phyloP scores from a whole-genome alignment of 257 asterid genomes.

The Plantago elongata region DNA sequence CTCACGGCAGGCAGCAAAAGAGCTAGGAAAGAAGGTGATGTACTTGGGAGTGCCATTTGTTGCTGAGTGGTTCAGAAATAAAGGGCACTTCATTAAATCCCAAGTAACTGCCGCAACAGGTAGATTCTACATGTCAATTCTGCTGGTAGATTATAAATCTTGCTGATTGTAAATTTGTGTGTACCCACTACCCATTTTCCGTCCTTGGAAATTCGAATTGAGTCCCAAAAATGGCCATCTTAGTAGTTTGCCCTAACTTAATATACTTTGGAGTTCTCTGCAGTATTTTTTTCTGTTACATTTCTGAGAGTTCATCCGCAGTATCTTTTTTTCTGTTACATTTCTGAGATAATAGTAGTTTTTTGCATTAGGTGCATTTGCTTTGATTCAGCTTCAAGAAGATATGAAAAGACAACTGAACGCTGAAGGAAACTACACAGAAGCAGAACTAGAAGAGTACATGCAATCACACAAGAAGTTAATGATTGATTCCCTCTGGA shows the following conservation, averaged over 20 bases:
- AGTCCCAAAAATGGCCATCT: background rate
- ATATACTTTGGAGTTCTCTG: background rate
- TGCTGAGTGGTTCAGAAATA: constrained; percentile 99
- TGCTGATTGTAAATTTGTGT: too few relatives aligned
- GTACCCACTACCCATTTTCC: too few relatives aligned
- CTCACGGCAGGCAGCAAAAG: constrained; percentile 92
- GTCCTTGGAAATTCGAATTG: too few relatives aligned
- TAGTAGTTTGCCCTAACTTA: background rate
- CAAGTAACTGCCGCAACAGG: constrained; percentile 99
- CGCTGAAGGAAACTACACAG: constrained; percentile 84
- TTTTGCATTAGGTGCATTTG: constrained; percentile 72
- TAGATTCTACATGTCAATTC: constrained; percentile 20
- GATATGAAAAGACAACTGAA: constrained; percentile 86
- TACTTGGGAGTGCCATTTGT: constrained; percentile 87
- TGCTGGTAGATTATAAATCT: too few relatives aligned
- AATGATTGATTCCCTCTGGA: constrained; percentile 97
- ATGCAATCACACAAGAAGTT: constrained; percentile 90
- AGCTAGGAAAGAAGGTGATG: constrained; percentile 96
- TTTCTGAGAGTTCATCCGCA: background rate
- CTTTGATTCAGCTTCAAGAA: constrained; percentile 94
- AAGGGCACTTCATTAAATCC: constrained; percentile 95
- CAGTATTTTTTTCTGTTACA: background rate
- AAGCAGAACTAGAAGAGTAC: constrained; percentile 85
- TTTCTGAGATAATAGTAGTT: constrained; percentile 6
- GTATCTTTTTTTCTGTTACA: background rate